A percentile compares a stretch with the other conserved stretches of the same genome.
Evolutionary conservation across 495 filamentous ascomycete genomes (phyloP).

Genomic region (Sordaria brevicollis): DNA sequence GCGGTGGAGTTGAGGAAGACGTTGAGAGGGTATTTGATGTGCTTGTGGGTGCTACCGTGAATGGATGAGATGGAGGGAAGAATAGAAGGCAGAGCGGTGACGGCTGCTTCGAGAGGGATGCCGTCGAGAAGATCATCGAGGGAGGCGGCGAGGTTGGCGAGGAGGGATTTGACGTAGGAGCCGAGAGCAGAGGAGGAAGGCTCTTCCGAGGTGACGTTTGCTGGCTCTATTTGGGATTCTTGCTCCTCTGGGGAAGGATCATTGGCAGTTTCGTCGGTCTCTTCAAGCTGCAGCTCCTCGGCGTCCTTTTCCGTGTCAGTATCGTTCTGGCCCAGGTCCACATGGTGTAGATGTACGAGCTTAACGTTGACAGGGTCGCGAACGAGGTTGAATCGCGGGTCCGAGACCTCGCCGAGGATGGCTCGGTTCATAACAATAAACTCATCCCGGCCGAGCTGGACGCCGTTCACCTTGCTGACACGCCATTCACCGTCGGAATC

Average conservation of each 20-base stretch:
- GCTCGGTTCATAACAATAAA: slow-evolving; percentile 73
- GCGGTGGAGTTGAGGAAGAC: slow-evolving; percentile 42
- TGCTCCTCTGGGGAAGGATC: background rate
- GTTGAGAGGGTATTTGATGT: slow-evolving; percentile 6
- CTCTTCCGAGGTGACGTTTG: background rate
- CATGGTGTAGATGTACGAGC: slow-evolving; percentile 36
- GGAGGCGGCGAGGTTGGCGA: slow-evolving; percentile 20
- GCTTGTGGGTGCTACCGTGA: background rate
- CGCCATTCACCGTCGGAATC: slow-evolving; percentile 41
- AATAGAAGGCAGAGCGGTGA: background rate
- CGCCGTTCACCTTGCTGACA: slow-evolving; percentile 67
- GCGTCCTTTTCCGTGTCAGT: slow-evolving; percentile 6
- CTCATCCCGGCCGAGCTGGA: slow-evolving; percentile 80
- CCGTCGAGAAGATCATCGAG: slow-evolving; percentile 13
- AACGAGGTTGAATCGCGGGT: slow-evolving; percentile 74
- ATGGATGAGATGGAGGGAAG: slow-evolving; percentile 1
- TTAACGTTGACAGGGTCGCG: slow-evolving; percentile 64
- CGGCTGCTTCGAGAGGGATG: background rate
- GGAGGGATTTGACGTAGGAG: slow-evolving; percentile 29
- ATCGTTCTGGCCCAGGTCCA: slow-evolving; percentile 41
- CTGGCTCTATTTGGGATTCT: background rate
- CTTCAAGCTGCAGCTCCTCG: background rate
- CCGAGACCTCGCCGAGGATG: slow-evolving; percentile 61
- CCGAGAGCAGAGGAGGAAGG: slow-evolving; percentile 5
- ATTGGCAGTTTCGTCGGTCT: background rate